These are phyloP conservation scores for Tulasnella calospora DNA, from an alignment of 768 basidiomycete genomes.

Conservation along the genomic window DNA sequence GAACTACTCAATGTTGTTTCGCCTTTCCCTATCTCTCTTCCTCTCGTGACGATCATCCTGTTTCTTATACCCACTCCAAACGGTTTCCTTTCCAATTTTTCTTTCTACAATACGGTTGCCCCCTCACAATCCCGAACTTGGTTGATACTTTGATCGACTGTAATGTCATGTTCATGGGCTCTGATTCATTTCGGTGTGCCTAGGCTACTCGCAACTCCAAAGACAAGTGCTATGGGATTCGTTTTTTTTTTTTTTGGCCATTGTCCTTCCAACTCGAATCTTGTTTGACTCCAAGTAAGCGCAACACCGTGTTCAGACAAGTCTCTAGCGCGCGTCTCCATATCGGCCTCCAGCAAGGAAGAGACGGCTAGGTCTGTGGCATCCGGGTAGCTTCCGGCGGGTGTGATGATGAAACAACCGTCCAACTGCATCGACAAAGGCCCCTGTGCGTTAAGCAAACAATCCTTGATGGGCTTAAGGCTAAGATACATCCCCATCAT, in stretches of 20 bases:
- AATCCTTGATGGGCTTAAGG: not conserved
- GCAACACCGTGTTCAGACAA: not conserved
- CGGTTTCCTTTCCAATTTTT: not conserved
- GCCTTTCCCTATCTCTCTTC: not conserved
- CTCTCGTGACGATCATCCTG: not conserved
- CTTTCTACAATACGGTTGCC: not conserved
- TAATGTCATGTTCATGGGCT: not conserved
- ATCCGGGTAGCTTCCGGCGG: not conserved
- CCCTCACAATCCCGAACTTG: not conserved
- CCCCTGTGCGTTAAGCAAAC: not conserved
- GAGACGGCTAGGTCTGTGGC: not conserved
- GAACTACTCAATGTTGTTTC: not conserved
- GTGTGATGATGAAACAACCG: not conserved
- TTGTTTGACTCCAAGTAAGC: not conserved
- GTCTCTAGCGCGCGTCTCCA: not conserved
- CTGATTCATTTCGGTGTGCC: not conserved
- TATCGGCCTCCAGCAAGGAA: not conserved
- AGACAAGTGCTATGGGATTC: not conserved
- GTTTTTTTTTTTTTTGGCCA: not conserved
- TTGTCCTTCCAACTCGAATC: not conserved
- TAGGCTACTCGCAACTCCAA: not conserved
- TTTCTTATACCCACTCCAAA: not conserved
- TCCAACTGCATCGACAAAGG: not conserved
- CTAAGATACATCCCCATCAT: not conserved
- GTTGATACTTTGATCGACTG: not conserved